Base-by-base conservation (phyloP, 169 alveolate genomes). In the Condylostoma magnum region DNA sequence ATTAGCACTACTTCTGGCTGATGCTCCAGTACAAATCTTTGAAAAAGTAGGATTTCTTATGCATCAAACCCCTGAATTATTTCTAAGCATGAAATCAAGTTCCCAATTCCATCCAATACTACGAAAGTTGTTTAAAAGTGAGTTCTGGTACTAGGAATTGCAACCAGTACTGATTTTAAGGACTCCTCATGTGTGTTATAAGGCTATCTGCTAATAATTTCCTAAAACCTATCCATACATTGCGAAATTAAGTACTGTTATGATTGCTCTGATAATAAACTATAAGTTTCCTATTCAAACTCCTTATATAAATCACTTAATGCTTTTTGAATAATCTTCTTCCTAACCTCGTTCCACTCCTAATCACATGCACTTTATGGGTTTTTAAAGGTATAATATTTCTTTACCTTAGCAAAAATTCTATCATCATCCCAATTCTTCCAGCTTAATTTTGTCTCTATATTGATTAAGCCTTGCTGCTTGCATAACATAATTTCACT, bases 331-430 rank as follows among this genome's bases (percentile, higher is more conserved):
- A 67, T 41, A 36, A 80, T 73, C 22, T 56, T 50, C 36, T 51
- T 28, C 60, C 69, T 73, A 41, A 80, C 67, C 47, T 56, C 70
- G 47, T 80, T 80, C 43, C 69, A 73, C 33, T 73, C 79, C 3
- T 52, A 56, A 15, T 66, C 77, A 10, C 5, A 27, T 3, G 27
- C 51, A 33, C 36, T 50, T 15, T 51, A 36, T 34, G 22, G 34
- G 12, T 37, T 27, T 15, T 52, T 31, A 1, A 53, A 25, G 1
- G 28, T 10, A 25, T 69, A 50, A 53, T 12, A n/a, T 2, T 22
- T 36, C 20, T 50, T 69, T 4, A 69, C 37, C 28, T 60, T 51
- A 2, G 28, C 12, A n/a, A 67, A 34, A 67, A 67, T 50, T 31
- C 48, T 25, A 20, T 67, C 76, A 5, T 47, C 65, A 20, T 67